Conservation (phyloP, 306 rosid species). For the Heteromeles arbutifolia region DNA sequence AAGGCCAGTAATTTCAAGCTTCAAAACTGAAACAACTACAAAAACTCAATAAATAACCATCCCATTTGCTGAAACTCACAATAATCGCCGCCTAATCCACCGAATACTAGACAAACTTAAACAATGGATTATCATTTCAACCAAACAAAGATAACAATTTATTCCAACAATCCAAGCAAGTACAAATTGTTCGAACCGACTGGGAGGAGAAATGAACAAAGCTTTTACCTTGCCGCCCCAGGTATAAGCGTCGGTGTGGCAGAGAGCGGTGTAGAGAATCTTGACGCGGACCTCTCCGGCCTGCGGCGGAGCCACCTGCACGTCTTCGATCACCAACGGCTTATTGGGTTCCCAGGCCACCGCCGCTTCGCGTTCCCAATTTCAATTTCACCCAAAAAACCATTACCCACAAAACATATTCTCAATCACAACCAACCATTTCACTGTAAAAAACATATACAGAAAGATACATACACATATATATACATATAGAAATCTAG, state of each 20-base stretch:
- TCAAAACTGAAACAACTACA: neutral
- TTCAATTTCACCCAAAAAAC: neutral
- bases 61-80: neutral
- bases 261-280: conserved; percentile 80
- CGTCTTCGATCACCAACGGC: conserved; percentile 73
- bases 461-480: neutral
- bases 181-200: neutral
- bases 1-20: neutral
- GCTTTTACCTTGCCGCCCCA: conserved; percentile 84
- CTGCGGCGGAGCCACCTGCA: conserved; percentile 88
- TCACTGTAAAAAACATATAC: neutral
- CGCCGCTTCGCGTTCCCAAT: conserved; percentile 46
- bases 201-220: neutral
- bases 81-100: neutral
- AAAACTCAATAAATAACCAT: neutral
- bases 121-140: neutral
- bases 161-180: neutral
- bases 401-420: neutral
- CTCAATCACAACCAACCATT: neutral
- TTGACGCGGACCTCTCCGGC: conserved; percentile 79
- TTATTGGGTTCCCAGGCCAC: conserved; percentile 99
- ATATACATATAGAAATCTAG: neutral
- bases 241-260: conserved; percentile 90
- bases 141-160: neutral
- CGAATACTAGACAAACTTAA: too few species aligned